Evolutionary conservation across 108 stramenopile species (phyloP).

Genomic region (Hondaea fermentalgiana): DNA sequence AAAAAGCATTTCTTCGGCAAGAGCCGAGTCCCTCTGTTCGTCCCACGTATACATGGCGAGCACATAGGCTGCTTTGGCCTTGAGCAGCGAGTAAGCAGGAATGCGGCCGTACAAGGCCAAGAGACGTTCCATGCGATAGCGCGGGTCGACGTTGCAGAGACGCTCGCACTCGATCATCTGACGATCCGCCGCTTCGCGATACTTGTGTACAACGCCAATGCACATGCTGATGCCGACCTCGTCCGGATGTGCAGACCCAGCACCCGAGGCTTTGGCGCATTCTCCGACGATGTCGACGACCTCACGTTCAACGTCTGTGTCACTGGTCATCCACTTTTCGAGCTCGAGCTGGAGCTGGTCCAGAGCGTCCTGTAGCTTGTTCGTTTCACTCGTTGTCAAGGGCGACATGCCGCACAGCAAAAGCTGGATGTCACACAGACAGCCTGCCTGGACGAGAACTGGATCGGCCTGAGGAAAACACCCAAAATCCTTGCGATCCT

Average conservation of each 20-base stretch:
- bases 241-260: not conserved
- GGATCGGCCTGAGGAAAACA: not conserved
- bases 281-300: not conserved
- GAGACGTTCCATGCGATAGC: not conserved
- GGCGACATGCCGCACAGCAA: constrained; percentile 10
- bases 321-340: constrained; percentile 11
- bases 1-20: not conserved
- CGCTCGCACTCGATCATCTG: not conserved
- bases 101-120: not conserved
- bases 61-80: constrained; percentile 3
- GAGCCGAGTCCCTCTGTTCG: not conserved
- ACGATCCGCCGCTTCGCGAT: not conserved
- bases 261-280: not conserved
- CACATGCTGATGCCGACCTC: constrained; percentile 15
- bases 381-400: not conserved
- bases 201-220: not conserved
- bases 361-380: constrained; percentile 14
- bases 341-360: constrained; percentile 14
- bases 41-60: constrained; percentile 10
- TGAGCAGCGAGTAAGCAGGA: not conserved
- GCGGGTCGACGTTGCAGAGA: not conserved
- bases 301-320: not conserved
- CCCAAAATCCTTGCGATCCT: not conserved
- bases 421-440: constrained; percentile 2
- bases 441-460: not conserved